phyloP scores from a whole-genome alignment of 192 early-diverging fungal genomes.

The Coemansia sp. region DNA sequence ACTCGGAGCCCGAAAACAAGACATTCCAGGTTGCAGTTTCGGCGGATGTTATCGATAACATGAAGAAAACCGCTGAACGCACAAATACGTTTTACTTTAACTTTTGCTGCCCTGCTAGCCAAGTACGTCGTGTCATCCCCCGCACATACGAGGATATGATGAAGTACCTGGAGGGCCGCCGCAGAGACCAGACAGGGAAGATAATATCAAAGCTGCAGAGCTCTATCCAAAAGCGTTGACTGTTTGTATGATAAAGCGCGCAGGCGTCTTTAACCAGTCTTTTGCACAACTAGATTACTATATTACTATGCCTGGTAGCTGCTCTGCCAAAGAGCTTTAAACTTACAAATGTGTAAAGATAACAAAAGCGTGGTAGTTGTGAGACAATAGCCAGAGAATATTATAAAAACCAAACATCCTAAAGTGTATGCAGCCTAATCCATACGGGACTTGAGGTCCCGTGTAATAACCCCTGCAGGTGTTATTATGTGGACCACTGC shows the following conservation, averaged over 20 bases:
- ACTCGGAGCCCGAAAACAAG: conserved; percentile 61
- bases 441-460: conserved; percentile 78
- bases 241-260: neutral
- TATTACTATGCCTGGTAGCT: neutral
- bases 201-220: conserved; percentile 50
- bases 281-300: neutral
- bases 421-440: conserved; percentile 24
- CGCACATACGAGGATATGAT: conserved; percentile 81
- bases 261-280: neutral
- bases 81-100: conserved; percentile 91
- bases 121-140: conserved; percentile 68
- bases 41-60: conserved; percentile 77
- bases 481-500: conserved; percentile 94
- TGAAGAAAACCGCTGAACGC: conserved; percentile 60
- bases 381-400: conserved; percentile 2
- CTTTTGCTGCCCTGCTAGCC: conserved; percentile 56
- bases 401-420: conserved; percentile 2
- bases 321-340: neutral
- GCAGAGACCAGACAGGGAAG: conserved; percentile 57
- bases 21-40: conserved; percentile 67
- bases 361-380: neutral
- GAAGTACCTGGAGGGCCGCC: conserved; percentile 74
- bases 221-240: conserved; percentile 27
- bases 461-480: conserved; percentile 79
- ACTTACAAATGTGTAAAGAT: neutral